A percentile compares a stretch with the other conserved stretches of the same genome.
These are phyloP conservation scores for Ceratocystis ficicola DNA, from an alignment of 2,329 filamentous ascomycete species.

Conservation along the genomic window DNA sequence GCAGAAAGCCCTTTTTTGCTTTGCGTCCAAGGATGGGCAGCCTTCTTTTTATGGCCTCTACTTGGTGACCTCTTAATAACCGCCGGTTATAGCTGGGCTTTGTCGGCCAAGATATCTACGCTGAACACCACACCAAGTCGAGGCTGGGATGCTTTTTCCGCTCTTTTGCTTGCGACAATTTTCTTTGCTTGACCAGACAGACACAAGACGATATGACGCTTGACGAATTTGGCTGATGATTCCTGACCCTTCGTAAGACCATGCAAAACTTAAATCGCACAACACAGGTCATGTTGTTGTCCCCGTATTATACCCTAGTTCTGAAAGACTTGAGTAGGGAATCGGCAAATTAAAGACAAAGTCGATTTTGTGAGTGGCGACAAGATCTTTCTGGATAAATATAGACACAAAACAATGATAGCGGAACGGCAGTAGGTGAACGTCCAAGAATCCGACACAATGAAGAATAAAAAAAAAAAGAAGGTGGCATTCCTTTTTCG, in stretches of 20 bases:
- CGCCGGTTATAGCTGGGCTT: constrained; percentile 21
- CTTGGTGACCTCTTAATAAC: neutral
- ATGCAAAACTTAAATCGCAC: no score
- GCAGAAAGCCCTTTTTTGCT: neutral
- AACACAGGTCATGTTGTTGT: no score
- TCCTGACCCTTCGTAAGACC: neutral
- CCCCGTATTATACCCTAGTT: no score
- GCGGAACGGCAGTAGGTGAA: no score
- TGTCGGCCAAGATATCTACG: constrained; percentile 5
- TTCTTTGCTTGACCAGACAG: neutral
- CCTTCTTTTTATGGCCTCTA: neutral
- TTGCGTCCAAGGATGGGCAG: neutral
- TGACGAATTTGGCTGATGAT: neutral
- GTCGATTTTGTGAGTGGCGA: no score
- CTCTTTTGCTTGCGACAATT: neutral
- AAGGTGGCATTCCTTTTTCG: no score
- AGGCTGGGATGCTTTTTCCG: neutral
- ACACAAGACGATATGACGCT: neutral
- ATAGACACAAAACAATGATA: no score
- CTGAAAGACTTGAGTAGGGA: no score
- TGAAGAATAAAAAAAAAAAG: no score
- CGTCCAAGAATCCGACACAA: no score
- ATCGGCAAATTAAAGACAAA: no score
- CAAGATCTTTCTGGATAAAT: no score
- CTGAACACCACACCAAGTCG: neutral